Evolutionary conservation across 2,329 filamentous ascomycete species (phyloP).

Genomic region (Xylariaceae sp.): DNA sequence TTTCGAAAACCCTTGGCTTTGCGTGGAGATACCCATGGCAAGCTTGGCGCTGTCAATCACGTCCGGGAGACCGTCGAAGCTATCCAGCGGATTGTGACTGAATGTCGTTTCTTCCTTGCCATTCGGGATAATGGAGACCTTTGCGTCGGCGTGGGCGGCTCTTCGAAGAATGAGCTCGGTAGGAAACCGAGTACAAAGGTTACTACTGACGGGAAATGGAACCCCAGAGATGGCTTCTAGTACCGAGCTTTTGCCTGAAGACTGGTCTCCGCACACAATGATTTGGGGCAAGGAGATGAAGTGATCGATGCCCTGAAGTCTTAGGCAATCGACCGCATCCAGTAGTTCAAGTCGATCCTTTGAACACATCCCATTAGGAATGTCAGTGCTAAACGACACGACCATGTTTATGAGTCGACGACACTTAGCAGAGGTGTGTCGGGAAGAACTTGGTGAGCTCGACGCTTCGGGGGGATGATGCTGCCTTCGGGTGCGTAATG

Average conservation of each 20-base stretch:
- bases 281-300: constrained; percentile 42
- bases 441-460: too few species aligned
- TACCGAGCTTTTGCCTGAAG: constrained; percentile 59
- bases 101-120: constrained; percentile 21
- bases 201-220: constrained; percentile 53
- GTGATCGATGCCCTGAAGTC: constrained; percentile 34
- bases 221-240: constrained; percentile 60
- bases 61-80: constrained; percentile 22
- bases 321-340: constrained; percentile 37
- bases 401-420: constrained; percentile 17
- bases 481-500: too few species aligned
- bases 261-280: constrained; percentile 58
- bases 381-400: constrained; percentile 22
- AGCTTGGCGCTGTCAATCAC: background rate
- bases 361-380: constrained; percentile 25
- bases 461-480: too few species aligned
- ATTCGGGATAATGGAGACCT: constrained; percentile 36
- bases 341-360: constrained; percentile 36
- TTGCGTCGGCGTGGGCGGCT: constrained; percentile 31
- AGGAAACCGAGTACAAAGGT: constrained; percentile 57
- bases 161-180: constrained; percentile 56
- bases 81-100: constrained; percentile 24
- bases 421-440: too few species aligned
- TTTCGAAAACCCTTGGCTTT: background rate
- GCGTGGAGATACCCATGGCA: background rate